These are phyloP conservation scores for Hibiscus mutabilis DNA, from an alignment of 345 rosid species.

Conservation along the genomic window DNA sequence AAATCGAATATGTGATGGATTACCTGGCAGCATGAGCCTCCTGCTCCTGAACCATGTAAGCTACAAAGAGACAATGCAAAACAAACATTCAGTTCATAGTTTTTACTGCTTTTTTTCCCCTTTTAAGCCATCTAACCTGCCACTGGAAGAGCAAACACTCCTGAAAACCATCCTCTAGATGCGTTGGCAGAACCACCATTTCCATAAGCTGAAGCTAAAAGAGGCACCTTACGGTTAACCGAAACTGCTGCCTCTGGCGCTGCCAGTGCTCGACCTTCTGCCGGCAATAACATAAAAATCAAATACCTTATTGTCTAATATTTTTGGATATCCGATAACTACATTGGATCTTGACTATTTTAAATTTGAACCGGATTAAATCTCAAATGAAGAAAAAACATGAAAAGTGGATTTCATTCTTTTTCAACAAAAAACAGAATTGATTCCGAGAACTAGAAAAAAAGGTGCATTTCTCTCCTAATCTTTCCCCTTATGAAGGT, in stretches of 20 bases:
- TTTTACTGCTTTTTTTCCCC: background rate
- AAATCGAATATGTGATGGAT: background rate
- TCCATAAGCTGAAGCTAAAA: constrained; percentile 42
- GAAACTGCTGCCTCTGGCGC: constrained; percentile 65
- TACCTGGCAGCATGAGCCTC: constrained; percentile 95
- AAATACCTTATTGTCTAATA: no score
- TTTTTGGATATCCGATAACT: no score
- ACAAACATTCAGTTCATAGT: background rate
- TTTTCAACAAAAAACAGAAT: background rate
- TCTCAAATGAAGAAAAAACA: no score
- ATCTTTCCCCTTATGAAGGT: no score
- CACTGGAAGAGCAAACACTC: constrained; percentile 69
- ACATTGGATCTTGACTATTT: no score
- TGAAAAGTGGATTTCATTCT: background rate
- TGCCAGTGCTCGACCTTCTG: constrained; percentile 60
- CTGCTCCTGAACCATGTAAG: constrained; percentile 77
- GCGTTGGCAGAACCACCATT: constrained; percentile 41
- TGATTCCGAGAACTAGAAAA: background rate
- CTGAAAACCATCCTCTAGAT: constrained; percentile 61
- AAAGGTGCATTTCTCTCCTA: background rate
- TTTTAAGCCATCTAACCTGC: constrained; percentile 55
- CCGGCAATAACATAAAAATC: background rate
- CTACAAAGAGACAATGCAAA: constrained; percentile 30
- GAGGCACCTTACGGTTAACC: constrained; percentile 42
- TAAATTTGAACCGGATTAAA: background rate